A percentile compares a stretch with the other conserved stretches of the same genome.
Evolutionary conservation across 805 yeast species (phyloP).

Genomic region (Torulaspora gathmanii): DNA sequence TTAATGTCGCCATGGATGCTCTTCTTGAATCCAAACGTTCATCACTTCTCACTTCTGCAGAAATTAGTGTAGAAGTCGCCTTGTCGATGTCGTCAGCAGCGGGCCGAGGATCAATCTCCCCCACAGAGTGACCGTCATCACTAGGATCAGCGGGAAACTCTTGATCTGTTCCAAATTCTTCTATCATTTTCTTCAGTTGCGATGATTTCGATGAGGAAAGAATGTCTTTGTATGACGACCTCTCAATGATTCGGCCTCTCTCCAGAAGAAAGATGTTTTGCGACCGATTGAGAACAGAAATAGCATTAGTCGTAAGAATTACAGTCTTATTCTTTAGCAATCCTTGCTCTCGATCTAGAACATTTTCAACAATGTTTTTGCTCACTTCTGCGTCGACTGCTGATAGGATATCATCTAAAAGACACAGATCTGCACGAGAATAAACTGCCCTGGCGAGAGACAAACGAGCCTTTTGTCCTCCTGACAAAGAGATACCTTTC

Average conservation of each 20-base stretch:
- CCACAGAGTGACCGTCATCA: slow-evolving; percentile 3
- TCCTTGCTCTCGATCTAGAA: slow-evolving; percentile 43
- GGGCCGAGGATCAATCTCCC: not conserved
- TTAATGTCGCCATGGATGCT: slow-evolving; percentile 62
- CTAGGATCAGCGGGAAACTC: slow-evolving; percentile 16
- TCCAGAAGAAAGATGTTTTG: slow-evolving; percentile 57
- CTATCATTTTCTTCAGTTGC: slow-evolving; percentile 32
- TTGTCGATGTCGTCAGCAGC: slow-evolving; percentile 2
- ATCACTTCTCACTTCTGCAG: slow-evolving; percentile 7
- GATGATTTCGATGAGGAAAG: slow-evolving; percentile 35
- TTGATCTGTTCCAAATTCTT: slow-evolving; percentile 29
- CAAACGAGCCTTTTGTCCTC: slow-evolving; percentile 62
- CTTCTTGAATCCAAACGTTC: slow-evolving; percentile 38
- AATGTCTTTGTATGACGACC: slow-evolving; percentile 50
- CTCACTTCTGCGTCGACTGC: slow-evolving; percentile 75
- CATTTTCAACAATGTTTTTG: slow-evolving; percentile 47
- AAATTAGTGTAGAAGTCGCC: not conserved
- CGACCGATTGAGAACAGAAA: slow-evolving; percentile 53
- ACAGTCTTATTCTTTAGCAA: slow-evolving; percentile 49
- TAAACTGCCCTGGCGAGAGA: slow-evolving; percentile 68
- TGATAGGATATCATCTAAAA: slow-evolving; percentile 61
- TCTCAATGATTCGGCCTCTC: slow-evolving; percentile 51
- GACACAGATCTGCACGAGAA: slow-evolving; percentile 51
- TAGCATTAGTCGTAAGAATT: slow-evolving; percentile 54
- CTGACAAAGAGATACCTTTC: slow-evolving; percentile 55